Evolutionary conservation across 345 rosid species (phyloP).

Genomic region (Pugionium dolabratum): DNA sequence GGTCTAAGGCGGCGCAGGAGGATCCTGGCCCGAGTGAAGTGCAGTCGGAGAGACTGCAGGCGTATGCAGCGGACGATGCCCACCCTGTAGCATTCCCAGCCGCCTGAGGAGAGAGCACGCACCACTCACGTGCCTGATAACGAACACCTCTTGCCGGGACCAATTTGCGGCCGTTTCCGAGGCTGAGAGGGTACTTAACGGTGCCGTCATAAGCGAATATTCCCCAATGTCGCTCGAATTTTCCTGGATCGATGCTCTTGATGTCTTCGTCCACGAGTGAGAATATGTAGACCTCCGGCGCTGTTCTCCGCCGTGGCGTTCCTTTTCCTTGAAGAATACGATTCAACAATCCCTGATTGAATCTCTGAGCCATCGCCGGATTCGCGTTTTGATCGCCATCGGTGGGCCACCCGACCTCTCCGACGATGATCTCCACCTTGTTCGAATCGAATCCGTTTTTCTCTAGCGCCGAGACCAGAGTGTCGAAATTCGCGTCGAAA

Average conservation of each 20-base stretch:
- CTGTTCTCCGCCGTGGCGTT: constrained; percentile 62
- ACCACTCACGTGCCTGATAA: constrained; percentile 66
- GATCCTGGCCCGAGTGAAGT: constrained; percentile 64
- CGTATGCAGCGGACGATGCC: constrained; percentile 36
- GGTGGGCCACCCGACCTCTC: constrained; percentile 94
- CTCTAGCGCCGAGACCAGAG: constrained; percentile 67
- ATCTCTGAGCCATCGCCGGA: constrained; percentile 52
- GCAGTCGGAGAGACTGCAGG: constrained; percentile 72
- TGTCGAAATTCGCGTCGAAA: constrained; percentile 86
- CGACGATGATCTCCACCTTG: constrained; percentile 68
- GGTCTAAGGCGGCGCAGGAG: constrained; percentile 53
- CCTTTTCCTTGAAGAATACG: constrained; percentile 60
- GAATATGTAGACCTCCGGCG: constrained; percentile 74
- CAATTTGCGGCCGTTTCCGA: constrained; percentile 48
- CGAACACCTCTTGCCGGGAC: constrained; percentile 65
- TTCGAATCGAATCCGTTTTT: constrained; percentile 66
- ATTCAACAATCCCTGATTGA: constrained; percentile 76
- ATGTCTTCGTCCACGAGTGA: constrained; percentile 78
- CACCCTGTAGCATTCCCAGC: constrained; percentile 22
- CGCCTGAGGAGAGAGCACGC: constrained; percentile 59
- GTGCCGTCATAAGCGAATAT: constrained; percentile 69
- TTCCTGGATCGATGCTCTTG: constrained; percentile 74
- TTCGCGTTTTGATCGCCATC: constrained; percentile 77
- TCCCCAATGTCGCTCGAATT: constrained; percentile 85
- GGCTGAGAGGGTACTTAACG: constrained; percentile 54